Evolutionary conservation across 2,329 filamentous ascomycete species (phyloP).

Genomic region (Xylariaceae sp.): DNA sequence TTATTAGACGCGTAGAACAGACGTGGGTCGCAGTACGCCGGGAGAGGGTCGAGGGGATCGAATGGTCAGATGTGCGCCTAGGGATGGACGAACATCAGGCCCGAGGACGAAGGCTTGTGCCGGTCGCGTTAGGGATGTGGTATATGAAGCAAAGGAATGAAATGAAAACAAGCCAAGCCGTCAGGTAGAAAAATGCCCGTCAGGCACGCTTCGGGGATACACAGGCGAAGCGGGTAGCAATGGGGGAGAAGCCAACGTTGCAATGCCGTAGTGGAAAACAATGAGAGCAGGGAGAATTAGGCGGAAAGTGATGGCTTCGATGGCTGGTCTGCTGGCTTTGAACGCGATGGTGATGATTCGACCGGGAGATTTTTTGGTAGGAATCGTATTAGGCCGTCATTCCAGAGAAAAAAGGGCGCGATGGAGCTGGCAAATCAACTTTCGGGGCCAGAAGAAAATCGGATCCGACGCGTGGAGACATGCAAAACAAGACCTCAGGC

Average conservation of each 20-base stretch:
- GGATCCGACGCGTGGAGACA: background rate
- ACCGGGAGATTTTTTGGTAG: slow-evolving; percentile 13
- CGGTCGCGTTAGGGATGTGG: background rate
- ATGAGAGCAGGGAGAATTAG: background rate
- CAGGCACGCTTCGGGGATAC: slow-evolving; percentile 2
- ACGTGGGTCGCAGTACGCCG: background rate
- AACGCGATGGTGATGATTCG: slow-evolving; percentile 4
- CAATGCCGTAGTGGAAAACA: slow-evolving; percentile 1
- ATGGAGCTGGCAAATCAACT: slow-evolving; percentile 7
- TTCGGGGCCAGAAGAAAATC: background rate
- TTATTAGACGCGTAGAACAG: slow-evolving; percentile 9
- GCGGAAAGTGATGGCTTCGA: slow-evolving; percentile 9
- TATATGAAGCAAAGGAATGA: background rate
- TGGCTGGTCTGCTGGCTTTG: slow-evolving; percentile 6
- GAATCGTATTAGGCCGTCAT: slow-evolving; percentile 16
- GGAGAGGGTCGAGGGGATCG: background rate
- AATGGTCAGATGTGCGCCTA: slow-evolving; percentile 1
- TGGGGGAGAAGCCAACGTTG: background rate
- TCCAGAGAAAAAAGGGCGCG: slow-evolving; percentile 10
- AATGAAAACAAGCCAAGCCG: slow-evolving; percentile 8
- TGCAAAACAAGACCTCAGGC: background rate
- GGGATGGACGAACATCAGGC: slow-evolving; percentile 10
- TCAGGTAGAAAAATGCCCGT: background rate
- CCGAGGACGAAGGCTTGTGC: background rate
- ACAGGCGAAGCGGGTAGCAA: background rate